Base-by-base conservation (phyloP, 495 filamentous ascomycete species). In the Daldinia childiae region DNA sequence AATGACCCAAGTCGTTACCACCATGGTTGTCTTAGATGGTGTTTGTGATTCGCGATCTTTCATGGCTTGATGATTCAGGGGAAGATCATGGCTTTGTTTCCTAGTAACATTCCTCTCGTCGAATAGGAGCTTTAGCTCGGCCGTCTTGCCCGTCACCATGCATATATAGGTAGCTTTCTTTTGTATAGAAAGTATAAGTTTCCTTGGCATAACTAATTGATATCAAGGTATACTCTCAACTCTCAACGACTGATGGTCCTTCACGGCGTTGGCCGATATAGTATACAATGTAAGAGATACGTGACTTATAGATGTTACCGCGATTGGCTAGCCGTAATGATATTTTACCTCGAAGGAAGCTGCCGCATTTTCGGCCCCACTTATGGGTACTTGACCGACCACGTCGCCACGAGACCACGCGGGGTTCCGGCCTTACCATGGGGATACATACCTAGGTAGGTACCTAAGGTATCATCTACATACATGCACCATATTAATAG, bases 341-440 rank as follows among this genome's bases (percentile, higher is more conserved):
- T 38, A 34, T 50, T 30, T 55, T 26, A 36, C 24, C 19, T 56
- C 48, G 2, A 48, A 61, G 43, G 45, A 26, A 60, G 64, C 32
- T 67, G 64, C 64, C 64, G 56, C 56, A 55, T 32, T 36, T 15
- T 61, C 57, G 65, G 66, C 58, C 69, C 69, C 69, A 59, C 69
- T 67, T 67, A 26, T n/a, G n/a, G 43, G 12, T 62, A 58, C 58
- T 72, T 48, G 58, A 36, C 68, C 57, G 62, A 71, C 52, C 69
- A 72, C 69, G 64, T 54, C 50, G 65, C 48, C 65, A 66, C 64
- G 62, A 71, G 56, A 59, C 63, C 64, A 32, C 62, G 68, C 62
- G 58, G 45, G 55, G 58, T 41, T 50, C 62, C 58, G 57, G 51
- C 36, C 48, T 39, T 50, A 52, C n/a, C n/a, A 24, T 34, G 52